These are phyloP conservation scores for Podospora pseudocomata DNA, from an alignment of 495 filamentous ascomycete species.

Conservation along the genomic window DNA sequence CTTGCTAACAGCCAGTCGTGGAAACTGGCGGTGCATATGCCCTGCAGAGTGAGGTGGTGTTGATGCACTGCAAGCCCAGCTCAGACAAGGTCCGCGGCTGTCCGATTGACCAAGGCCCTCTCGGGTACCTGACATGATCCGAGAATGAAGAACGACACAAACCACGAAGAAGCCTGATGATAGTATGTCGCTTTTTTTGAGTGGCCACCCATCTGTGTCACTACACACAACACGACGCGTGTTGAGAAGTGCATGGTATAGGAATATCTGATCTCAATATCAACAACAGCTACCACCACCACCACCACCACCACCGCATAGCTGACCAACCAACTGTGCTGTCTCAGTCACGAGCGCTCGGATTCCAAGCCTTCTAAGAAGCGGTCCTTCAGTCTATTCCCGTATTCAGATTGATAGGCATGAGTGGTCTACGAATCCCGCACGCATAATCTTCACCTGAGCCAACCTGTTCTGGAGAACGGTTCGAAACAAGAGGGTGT, in stretches of 20 bases:
- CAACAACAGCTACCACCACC: not conserved
- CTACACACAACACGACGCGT: not conserved
- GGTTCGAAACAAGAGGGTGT: slow-evolving; percentile 5
- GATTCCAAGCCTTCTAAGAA: not conserved
- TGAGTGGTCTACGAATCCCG: not conserved
- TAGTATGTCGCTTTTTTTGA: not conserved
- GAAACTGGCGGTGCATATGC: slow-evolving; percentile 5
- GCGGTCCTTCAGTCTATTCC: not conserved
- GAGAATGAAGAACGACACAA: slow-evolving; percentile 1
- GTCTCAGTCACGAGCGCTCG: not conserved
- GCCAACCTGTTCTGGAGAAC: not conserved
- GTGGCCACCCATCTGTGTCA: not conserved
- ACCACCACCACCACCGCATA: not conserved
- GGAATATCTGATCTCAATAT: not conserved
- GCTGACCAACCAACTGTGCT: not conserved
- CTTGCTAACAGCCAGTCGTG: not conserved
- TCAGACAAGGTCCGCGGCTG: not conserved
- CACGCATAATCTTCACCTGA: not conserved
- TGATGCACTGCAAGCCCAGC: not conserved
- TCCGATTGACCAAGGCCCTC: not conserved
- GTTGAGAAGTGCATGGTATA: not conserved
- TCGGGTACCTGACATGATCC: slow-evolving; percentile 10
- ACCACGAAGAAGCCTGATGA: not conserved
- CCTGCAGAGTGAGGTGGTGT: slow-evolving; percentile 7
- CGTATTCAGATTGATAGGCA: not conserved